Base-by-base conservation (phyloP, 768 basidiomycete genomes). In the Phallus indusiatus region DNA sequence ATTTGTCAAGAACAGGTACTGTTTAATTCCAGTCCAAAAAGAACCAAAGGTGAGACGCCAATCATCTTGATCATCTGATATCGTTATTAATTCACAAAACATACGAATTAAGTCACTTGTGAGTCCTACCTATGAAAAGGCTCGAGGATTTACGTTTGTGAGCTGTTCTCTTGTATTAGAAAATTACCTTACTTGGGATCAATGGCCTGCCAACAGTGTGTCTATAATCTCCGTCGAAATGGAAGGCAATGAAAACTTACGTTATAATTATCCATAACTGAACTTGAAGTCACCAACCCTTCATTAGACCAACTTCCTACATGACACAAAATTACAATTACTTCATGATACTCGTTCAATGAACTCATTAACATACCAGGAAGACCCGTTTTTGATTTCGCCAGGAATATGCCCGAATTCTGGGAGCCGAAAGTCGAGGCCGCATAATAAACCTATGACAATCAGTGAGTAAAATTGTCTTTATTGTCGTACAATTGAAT, bases 11-110 rank as follows among this genome's bases (percentile, higher is more conserved):
- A 67, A 33, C 17, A 71, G 71, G 55, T 71, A 65, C 56, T 72
- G 64, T 61, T 81, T 78, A 63, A 82, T 82, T 10, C 81, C 81
- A 7, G 73, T 76, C 80, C 80, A 81, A 70, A 76, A 82, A 60
- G 78, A 79, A 20, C 81, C 81, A 6, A 81, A 68, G 17, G 77
- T 74, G 12, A 83, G 72, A 54, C 70, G 73, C 80, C 78, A 81
- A 53, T 70, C 73, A 60, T 74, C 69, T 36, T 70, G 21, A 14
- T 46, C 71, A 55, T 76, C 78, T 73, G 61, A 24, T 36, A 63
- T 48, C 5, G 56, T 34, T 10, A 53, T 7, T 18, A 5, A 51
- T 33, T 46, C 37, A 46, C 14, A 20, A 5, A 17, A 12, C 22
- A 58, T n/a, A 22, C 37, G 17, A 53, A 16, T 49, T 28, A 49